These are phyloP conservation scores for Elasticomyces elasticus DNA, from an alignment of 495 filamentous ascomycete species.

Conservation along the genomic window DNA sequence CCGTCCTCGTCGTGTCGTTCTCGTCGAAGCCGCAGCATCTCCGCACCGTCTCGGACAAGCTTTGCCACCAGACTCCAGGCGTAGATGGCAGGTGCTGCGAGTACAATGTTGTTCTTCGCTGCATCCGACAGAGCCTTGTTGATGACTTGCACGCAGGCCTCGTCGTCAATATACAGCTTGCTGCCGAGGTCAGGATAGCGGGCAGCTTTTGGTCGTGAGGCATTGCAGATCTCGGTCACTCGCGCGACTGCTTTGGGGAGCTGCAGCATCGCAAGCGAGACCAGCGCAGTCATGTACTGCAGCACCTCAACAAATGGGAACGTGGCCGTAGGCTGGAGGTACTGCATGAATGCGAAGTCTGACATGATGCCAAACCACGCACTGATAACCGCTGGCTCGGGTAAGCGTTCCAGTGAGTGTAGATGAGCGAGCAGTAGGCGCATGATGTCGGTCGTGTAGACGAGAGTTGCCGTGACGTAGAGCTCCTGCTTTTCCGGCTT, in stretches of 20 bases:
- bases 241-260: slow-evolving; percentile 38
- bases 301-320: slow-evolving; percentile 35
- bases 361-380: slow-evolving; percentile 66
- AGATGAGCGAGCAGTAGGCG: slow-evolving; percentile 63
- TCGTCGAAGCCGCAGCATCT: background rate
- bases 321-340: slow-evolving; percentile 11
- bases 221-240: background rate
- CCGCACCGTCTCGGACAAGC: slow-evolving; percentile 9
- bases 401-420: slow-evolving; percentile 43
- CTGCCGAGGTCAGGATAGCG: slow-evolving; percentile 19
- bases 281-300: slow-evolving; percentile 56
- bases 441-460: slow-evolving; percentile 62
- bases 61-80: slow-evolving; percentile 63
- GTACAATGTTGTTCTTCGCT: slow-evolving; percentile 32
- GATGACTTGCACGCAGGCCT: slow-evolving; percentile 51
- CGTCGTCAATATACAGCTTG: slow-evolving; percentile 50
- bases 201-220: background rate
- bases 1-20: slow-evolving; percentile 1
- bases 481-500: slow-evolving; percentile 46
- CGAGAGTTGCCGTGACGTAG: slow-evolving; percentile 53
- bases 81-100: slow-evolving; percentile 58
- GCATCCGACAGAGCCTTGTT: slow-evolving; percentile 51
- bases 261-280: slow-evolving; percentile 66
- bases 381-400: slow-evolving; percentile 49
- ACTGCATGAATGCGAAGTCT: slow-evolving; percentile 53